Evolutionary conservation across 2,329 filamentous ascomycete species (phyloP).

Genomic region (Microdochium nivale): DNA sequence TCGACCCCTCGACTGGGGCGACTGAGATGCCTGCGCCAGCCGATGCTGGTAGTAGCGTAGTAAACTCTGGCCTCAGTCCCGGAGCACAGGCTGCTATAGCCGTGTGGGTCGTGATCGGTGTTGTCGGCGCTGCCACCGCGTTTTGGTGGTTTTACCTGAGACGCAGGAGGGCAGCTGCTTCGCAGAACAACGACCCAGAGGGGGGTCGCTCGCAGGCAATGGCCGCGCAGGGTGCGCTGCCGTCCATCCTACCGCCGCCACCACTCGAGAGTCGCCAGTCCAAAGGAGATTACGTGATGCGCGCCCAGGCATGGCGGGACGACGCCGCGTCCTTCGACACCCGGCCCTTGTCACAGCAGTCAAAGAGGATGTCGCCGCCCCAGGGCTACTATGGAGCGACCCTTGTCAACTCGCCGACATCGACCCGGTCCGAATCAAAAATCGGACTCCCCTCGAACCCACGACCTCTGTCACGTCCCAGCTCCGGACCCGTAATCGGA

Average conservation of each 20-base stretch:
- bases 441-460: slow-evolving; percentile 5
- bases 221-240: slow-evolving; percentile 6
- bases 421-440: background rate
- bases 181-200: slow-evolving; percentile 8
- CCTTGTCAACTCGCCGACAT: slow-evolving; percentile 1
- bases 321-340: slow-evolving; percentile 7
- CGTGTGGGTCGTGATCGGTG: slow-evolving; percentile 11
- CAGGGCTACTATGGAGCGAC: background rate
- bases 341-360: slow-evolving; percentile 8
- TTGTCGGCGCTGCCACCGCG: slow-evolving; percentile 4
- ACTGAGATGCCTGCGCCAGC: background rate
- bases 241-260: slow-evolving; percentile 6
- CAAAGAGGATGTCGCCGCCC: slow-evolving; percentile 10
- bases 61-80: slow-evolving; percentile 5
- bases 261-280: slow-evolving; percentile 3
- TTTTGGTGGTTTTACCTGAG: slow-evolving; percentile 10
- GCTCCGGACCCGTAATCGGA: background rate
- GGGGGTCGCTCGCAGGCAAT: slow-evolving; percentile 5
- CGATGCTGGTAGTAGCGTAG: slow-evolving; percentile 3
- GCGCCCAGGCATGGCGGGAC: slow-evolving; percentile 13
- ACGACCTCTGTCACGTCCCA: slow-evolving; percentile 2
- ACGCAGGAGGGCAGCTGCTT: slow-evolving; percentile 3
- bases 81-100: slow-evolving; percentile 12
- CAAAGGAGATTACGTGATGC: slow-evolving; percentile 9
- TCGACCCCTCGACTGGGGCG: background rate